These are phyloP conservation scores for Leptomonas pyrrhocoris DNA, from an alignment of 208 protist genomes.

Conservation along the genomic window DNA sequence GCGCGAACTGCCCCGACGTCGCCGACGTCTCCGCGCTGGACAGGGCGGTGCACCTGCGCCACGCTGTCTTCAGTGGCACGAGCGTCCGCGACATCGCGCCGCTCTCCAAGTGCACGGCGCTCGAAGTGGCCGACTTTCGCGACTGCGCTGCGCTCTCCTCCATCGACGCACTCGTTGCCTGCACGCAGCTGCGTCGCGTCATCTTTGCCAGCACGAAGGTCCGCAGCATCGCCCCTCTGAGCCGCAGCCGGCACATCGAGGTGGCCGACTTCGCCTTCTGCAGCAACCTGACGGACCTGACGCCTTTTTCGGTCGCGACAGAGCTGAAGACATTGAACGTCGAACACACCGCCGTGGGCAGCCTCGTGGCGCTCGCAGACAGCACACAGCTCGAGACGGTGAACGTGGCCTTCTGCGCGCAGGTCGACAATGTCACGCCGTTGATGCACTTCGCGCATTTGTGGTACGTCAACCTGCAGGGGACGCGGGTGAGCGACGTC, in stretches of 20 bases:
- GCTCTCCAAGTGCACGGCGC: slow-evolving; percentile 4
- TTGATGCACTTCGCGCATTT: slow-evolving; percentile 4
- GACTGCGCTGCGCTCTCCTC: not conserved
- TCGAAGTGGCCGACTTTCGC: slow-evolving; percentile 11
- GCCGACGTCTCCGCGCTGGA: not conserved
- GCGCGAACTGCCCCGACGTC: slow-evolving; percentile 4
- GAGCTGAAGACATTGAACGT: slow-evolving; percentile 7
- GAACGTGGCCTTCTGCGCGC: slow-evolving; percentile 9
- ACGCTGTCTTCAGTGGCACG: slow-evolving; percentile 8
- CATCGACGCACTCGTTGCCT: not conserved
- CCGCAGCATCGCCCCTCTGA: slow-evolving; percentile 4
- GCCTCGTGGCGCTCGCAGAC: not conserved
- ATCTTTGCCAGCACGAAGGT: slow-evolving; percentile 7
- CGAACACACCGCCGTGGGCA: slow-evolving; percentile 8
- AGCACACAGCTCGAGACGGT: slow-evolving; percentile 1
- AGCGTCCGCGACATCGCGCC: slow-evolving; percentile 8
- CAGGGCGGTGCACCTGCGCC: slow-evolving; percentile 4
- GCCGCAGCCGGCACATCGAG: slow-evolving; percentile 9
- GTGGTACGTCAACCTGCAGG: slow-evolving; percentile 7
- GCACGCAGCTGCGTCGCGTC: slow-evolving; percentile 8
- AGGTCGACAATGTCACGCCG: not conserved
- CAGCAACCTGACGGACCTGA: slow-evolving; percentile 2
- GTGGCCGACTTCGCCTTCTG: slow-evolving; percentile 23
- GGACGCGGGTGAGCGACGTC: slow-evolving; percentile 2
- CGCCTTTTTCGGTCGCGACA: not conserved